These are phyloP conservation scores for Podospora pseudoanserina DNA, from an alignment of 495 filamentous ascomycete genomes.

Conservation along the genomic window DNA sequence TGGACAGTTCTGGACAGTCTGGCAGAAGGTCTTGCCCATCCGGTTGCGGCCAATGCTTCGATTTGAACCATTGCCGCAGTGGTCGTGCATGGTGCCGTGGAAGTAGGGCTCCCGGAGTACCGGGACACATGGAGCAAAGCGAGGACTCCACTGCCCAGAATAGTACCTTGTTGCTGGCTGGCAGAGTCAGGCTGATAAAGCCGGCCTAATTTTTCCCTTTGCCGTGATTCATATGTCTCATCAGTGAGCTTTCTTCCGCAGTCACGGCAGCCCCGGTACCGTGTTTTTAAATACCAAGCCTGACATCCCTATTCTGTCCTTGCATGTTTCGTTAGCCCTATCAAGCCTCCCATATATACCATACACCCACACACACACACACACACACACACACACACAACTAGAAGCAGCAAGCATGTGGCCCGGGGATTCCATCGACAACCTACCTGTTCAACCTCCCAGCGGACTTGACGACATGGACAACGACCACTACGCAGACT, in stretches of 20 bases:
- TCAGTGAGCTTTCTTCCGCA: not conserved
- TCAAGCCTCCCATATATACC: not conserved
- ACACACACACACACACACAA: too few relatives aligned
- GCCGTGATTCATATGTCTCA: slow-evolving; percentile 3
- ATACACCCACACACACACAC: not conserved
- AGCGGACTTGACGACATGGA: not conserved
- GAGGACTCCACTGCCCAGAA: slow-evolving; percentile 3
- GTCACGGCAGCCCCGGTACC: not conserved
- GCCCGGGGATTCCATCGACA: not conserved
- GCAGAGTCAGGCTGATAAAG: not conserved
- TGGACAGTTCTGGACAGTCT: too few relatives aligned
- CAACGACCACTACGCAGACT: slow-evolving; percentile 14
- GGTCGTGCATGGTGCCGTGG: not conserved
- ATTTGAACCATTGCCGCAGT: not conserved
- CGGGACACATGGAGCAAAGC: not conserved
- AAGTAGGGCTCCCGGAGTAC: not conserved
- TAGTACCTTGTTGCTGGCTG: not conserved
- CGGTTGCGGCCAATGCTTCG: not conserved
- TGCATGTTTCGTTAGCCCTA: slow-evolving; percentile 1
- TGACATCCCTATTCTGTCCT: not conserved
- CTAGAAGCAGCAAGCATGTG: slow-evolving; percentile 1
- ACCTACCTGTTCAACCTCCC: not conserved
- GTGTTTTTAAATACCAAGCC: slow-evolving; percentile 5
- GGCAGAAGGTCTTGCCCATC: not conserved
- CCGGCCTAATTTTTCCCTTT: not conserved